These are phyloP conservation scores for Eudorina sp. DNA, from an alignment of 139 green algal species.

Conservation along the genomic window DNA sequence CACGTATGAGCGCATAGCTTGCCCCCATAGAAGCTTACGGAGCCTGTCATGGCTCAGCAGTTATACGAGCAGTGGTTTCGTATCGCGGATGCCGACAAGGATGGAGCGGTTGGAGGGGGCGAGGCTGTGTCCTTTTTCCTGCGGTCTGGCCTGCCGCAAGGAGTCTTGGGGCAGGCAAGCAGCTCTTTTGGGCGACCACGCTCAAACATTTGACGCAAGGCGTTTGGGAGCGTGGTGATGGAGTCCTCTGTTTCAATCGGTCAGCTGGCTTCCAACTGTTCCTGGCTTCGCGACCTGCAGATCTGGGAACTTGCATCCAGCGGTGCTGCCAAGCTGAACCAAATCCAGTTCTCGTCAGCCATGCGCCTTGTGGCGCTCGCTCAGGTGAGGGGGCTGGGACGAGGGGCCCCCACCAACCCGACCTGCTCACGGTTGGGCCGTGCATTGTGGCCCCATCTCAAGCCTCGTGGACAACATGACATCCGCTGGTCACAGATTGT, in stretches of 20 bases:
- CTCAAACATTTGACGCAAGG: too few species aligned
- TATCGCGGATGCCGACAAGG: slow-evolving; percentile 74
- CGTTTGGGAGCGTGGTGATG: too few species aligned
- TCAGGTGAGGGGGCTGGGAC: slow-evolving; percentile 63
- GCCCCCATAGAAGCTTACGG: too few species aligned
- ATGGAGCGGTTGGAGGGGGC: slow-evolving; percentile 74
- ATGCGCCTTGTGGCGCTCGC: slow-evolving; percentile 87
- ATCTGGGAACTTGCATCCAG: slow-evolving; percentile 89
- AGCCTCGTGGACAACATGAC: too few species aligned
- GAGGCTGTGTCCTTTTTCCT: slow-evolving; percentile 92
- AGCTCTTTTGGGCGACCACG: too few species aligned
- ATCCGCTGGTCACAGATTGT: too few species aligned
- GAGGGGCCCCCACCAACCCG: background rate
- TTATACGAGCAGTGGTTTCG: slow-evolving; percentile 76
- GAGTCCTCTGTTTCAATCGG: too few species aligned
- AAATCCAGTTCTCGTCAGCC: slow-evolving; percentile 83
- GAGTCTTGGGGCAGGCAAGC: slow-evolving; percentile 84
- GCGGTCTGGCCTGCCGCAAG: slow-evolving; percentile 74
- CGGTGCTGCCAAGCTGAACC: slow-evolving; percentile 75
- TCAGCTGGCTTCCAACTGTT: too few species aligned
- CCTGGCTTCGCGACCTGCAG: too few species aligned
- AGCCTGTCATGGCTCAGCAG: slow-evolving; percentile 16
- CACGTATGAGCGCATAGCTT: too few species aligned
- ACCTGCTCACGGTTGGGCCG: background rate
- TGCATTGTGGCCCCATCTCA: too few species aligned